phyloP scores from a whole-genome alignment of 208 protist genomes.

The Leishmania tarentolae region DNA sequence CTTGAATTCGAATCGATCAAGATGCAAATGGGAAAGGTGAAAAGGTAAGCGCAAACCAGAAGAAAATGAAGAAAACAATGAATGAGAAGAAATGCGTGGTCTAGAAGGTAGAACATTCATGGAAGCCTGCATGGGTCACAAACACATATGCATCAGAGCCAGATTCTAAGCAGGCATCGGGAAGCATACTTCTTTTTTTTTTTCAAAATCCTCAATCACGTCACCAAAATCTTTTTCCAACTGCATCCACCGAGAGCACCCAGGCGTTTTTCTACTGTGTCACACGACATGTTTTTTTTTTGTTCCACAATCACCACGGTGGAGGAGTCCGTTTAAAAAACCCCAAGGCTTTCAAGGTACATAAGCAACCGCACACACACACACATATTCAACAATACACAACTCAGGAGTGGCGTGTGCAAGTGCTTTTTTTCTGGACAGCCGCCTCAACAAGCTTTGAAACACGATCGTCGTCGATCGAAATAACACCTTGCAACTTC shows the following conservation, averaged over 20 bases:
- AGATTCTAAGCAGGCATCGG: neutral
- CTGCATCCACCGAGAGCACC: neutral
- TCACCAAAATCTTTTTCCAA: neutral
- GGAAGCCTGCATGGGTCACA: neutral
- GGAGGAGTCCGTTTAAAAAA: neutral
- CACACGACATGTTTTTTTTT: neutral
- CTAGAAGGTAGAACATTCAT: neutral
- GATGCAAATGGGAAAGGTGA: neutral
- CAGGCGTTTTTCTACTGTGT: neutral
- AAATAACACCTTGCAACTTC: slow-evolving; percentile 26
- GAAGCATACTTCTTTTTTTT: neutral
- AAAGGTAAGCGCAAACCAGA: neutral
- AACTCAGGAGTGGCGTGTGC: neutral
- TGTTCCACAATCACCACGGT: neutral
- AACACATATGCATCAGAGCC: neutral
- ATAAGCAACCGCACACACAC: neutral
- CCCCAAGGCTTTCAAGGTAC: neutral
- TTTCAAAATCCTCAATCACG: neutral
- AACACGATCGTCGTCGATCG: slow-evolving; percentile 19
- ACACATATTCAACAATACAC: neutral
- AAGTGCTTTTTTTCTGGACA: slow-evolving; percentile 2
- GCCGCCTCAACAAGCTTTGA: slow-evolving; percentile 15
- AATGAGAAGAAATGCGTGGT: neutral
- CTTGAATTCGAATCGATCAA: neutral
- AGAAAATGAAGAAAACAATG: slow-evolving; percentile 20